phyloP scores from a whole-genome alignment of 164 flowering plant species.

The Vitis rotundifolia region DNA sequence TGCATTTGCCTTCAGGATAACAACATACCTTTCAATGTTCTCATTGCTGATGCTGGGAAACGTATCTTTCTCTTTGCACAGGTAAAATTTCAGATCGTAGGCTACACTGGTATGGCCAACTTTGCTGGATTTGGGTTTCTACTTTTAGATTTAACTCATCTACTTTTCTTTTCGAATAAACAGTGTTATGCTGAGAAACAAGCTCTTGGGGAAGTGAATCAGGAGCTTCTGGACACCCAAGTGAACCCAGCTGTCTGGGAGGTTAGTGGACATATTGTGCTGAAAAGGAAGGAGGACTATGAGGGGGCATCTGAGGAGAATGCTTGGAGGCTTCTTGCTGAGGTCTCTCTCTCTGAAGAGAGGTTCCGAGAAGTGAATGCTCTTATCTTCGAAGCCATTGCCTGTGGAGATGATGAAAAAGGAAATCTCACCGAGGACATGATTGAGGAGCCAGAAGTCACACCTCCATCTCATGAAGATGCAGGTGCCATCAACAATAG shows the following conservation, averaged over 20 bases:
- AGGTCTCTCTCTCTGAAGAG: constrained; percentile 53
- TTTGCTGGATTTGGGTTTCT: too few species aligned
- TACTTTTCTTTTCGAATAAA: background rate
- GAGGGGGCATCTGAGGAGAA: constrained; percentile 57
- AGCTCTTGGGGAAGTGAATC: constrained; percentile 68
- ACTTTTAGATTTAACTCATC: background rate
- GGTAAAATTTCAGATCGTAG: constrained; percentile 25
- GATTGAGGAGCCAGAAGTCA: constrained; percentile 25
- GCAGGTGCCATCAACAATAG: constrained; percentile 26
- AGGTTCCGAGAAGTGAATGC: constrained; percentile 57
- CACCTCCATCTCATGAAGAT: constrained; percentile 22
- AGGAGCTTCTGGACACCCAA: constrained; percentile 66
- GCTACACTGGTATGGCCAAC: too few species aligned
- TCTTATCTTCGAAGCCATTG: constrained; percentile 51
- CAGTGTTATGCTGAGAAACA: constrained; percentile 85
- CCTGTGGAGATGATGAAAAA: constrained; percentile 15
- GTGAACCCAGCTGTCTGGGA: constrained; percentile 83
- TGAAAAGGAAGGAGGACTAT: constrained; percentile 59
- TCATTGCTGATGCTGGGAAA: constrained; percentile 60
- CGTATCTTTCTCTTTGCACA: constrained; percentile 62
- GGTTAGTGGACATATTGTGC: constrained; percentile 74
- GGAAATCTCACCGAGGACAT: constrained; percentile 1
- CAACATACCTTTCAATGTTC: constrained; percentile 69
- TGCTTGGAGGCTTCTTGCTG: constrained; percentile 58
- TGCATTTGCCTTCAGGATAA: constrained; percentile 64